A percentile compares a stretch with the other conserved stretches of the same genome.
These are phyloP conservation scores for Scedosporium minutisporum DNA, from an alignment of 2,329 filamentous ascomycete species.

Conservation along the genomic window DNA sequence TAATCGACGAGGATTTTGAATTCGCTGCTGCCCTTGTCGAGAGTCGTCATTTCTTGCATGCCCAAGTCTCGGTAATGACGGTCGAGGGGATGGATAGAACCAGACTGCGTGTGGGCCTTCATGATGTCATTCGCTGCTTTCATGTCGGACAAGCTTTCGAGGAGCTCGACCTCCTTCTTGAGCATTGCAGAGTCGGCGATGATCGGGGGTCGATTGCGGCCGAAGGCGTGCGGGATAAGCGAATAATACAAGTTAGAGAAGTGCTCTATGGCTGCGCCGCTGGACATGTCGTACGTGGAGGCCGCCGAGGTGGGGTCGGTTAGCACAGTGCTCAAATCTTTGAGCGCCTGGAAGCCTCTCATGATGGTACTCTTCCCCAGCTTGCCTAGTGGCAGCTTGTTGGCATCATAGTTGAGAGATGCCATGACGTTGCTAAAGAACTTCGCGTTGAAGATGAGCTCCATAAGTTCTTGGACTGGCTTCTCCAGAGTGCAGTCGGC, in stretches of 20 bases:
- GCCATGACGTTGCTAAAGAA: slow-evolving; percentile 60
- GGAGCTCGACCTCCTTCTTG: slow-evolving; percentile 67
- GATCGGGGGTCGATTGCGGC: slow-evolving; percentile 61
- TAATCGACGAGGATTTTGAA: slow-evolving; percentile 58
- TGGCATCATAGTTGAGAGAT: slow-evolving; percentile 59
- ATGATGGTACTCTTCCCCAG: slow-evolving; percentile 70
- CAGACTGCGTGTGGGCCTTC: slow-evolving; percentile 39
- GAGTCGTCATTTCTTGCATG: slow-evolving; percentile 65
- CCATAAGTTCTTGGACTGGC: slow-evolving; percentile 59
- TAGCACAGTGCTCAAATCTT: slow-evolving; percentile 62
- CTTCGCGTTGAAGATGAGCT: slow-evolving; percentile 72
- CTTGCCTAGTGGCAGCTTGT: slow-evolving; percentile 76
- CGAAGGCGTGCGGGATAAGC: slow-evolving; percentile 72
- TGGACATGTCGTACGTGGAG: slow-evolving; percentile 28
- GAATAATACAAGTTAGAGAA: slow-evolving; percentile 75
- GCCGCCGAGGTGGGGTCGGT: slow-evolving; percentile 37
- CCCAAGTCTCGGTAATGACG: slow-evolving; percentile 61
- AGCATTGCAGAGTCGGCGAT: slow-evolving; percentile 48
- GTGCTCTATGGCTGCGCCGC: slow-evolving; percentile 39
- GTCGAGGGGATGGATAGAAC: slow-evolving; percentile 56
- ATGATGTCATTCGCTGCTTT: slow-evolving; percentile 71
- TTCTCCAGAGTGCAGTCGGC: slow-evolving; percentile 29
- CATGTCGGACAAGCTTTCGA: slow-evolving; percentile 78
- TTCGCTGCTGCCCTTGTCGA: slow-evolving; percentile 50
- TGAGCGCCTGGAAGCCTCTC: slow-evolving; percentile 66